Conservation (phyloP, 345 rosid species). For the Diplotaxis tenuifolia region DNA sequence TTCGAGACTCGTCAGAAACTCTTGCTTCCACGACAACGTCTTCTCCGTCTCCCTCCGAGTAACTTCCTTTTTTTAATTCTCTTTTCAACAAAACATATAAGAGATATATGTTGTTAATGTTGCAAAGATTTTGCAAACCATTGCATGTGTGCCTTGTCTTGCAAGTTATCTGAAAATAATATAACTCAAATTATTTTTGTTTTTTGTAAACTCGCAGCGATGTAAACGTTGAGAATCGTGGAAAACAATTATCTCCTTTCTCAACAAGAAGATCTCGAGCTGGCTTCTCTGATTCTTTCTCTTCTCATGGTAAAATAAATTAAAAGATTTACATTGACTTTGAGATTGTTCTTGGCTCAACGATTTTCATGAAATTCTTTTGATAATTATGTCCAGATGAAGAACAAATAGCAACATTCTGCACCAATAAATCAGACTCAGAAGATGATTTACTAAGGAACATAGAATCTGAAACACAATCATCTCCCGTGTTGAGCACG, state of each 20-base stretch:
- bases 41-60: slow-evolving; percentile 35
- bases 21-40: slow-evolving; percentile 31
- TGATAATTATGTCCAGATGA: slow-evolving; percentile 28
- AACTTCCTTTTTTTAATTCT: not conserved
- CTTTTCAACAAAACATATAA: not conserved
- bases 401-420: not conserved
- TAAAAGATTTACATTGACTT: not conserved
- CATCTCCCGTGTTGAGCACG: slow-evolving; percentile 53
- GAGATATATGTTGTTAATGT: too few relatives aligned
- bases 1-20: slow-evolving; percentile 37
- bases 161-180: slow-evolving; percentile 5
- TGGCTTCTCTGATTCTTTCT: slow-evolving; percentile 49
- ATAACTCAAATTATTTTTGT: not conserved
- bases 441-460: slow-evolving; percentile 42
- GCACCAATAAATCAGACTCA: slow-evolving; percentile 14
- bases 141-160: not conserved
- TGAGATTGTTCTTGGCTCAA: not conserved
- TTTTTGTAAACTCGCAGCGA: slow-evolving; percentile 34
- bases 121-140: not conserved
- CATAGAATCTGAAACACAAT: slow-evolving; percentile 42
- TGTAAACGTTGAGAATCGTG: slow-evolving; percentile 32
- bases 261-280: slow-evolving; percentile 41
- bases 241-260: slow-evolving; percentile 28
- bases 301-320: slow-evolving; percentile 44
- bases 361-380: not conserved